Evolutionary conservation across 2,329 filamentous ascomycete genomes (phyloP).

Genomic region (Phaeoacremonium minimum): DNA sequence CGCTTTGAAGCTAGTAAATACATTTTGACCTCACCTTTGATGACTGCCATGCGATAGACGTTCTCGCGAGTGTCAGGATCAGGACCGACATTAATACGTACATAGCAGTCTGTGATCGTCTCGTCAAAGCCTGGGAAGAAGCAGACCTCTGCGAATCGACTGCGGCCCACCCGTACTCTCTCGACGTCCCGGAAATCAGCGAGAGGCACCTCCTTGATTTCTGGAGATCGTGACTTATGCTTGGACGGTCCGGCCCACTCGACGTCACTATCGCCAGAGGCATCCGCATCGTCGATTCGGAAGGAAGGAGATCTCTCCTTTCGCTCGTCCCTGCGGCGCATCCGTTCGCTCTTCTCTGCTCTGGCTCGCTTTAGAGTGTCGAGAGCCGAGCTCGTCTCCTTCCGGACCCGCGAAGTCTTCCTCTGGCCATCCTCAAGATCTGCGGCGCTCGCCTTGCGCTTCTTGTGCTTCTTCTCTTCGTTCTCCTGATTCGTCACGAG

Average conservation of each 20-base stretch:
- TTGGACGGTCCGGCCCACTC: conserved; percentile 63
- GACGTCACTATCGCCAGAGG: conserved; percentile 68
- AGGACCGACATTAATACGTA: conserved; percentile 76
- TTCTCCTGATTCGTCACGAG: conserved; percentile 66
- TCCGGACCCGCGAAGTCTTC: conserved; percentile 69
- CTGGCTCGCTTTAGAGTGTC: conserved; percentile 62
- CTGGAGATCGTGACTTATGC: conserved; percentile 45
- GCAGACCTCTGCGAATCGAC: conserved; percentile 84
- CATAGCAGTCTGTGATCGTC: conserved; percentile 77
- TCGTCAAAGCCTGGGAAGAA: conserved; percentile 89
- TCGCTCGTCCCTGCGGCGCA: conserved; percentile 57
- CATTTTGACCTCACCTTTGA: conserved; percentile 61
- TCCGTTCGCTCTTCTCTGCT: conserved; percentile 61
- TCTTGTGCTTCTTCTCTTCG: conserved; percentile 55
- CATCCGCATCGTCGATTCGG: conserved; percentile 45
- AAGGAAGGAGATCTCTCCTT: conserved; percentile 39
- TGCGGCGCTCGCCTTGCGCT: conserved; percentile 74
- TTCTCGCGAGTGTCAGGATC: conserved; percentile 68
- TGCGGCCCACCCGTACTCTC: conserved; percentile 76
- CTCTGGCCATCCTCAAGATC: conserved; percentile 75
- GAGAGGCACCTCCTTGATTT: conserved; percentile 61
- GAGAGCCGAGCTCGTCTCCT: conserved; percentile 67
- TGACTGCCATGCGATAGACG: conserved; percentile 81
- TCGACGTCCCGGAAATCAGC: conserved; percentile 79
- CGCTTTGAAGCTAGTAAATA: background rate